Evolutionary conservation across 75 land plant species (phyloP).

Genomic region (Cupressus sempervirens): DNA sequence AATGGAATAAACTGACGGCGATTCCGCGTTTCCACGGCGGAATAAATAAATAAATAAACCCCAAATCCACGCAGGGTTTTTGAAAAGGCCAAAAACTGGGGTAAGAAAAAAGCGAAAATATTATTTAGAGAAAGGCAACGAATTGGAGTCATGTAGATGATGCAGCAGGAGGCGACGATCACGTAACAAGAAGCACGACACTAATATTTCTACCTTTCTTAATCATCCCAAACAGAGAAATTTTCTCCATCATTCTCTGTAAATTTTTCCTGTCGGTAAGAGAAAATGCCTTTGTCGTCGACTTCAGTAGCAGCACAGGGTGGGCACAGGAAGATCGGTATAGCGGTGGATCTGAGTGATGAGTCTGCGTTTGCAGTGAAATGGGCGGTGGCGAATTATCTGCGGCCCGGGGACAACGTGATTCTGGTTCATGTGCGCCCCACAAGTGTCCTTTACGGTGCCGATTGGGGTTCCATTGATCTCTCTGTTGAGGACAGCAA

Average conservation of each 20-base stretch:
- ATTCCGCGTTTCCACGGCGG: background rate
- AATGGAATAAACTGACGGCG: background rate
- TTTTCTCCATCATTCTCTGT: background rate
- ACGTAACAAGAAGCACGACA: background rate
- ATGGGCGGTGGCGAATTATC: constrained; percentile 80
- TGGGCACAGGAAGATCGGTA: constrained; percentile 55
- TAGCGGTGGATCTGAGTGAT: constrained; percentile 86
- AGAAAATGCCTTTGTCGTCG: constrained; percentile 7
- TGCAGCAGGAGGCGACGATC: background rate
- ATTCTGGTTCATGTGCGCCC: constrained; percentile 75
- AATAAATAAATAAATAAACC: background rate
- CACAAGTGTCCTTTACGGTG: constrained; percentile 75
- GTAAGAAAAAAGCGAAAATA: no score
- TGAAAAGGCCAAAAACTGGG: no score
- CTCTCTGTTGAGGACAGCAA: constrained; percentile 14
- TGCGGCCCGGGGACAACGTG: constrained; percentile 79
- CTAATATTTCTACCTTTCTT: background rate
- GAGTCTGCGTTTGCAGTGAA: constrained; percentile 79
- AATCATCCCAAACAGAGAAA: background rate
- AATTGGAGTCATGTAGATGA: background rate
- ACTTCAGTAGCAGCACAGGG: constrained; percentile 15
- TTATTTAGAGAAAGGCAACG: background rate
- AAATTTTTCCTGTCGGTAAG: background rate
- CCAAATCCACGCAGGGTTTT: background rate
- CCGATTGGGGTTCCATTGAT: constrained; percentile 67